A percentile compares a stretch with the other conserved stretches of the same genome.
phyloP scores from a whole-genome alignment of 331 rosid species.

The Prunus yedoensis region DNA sequence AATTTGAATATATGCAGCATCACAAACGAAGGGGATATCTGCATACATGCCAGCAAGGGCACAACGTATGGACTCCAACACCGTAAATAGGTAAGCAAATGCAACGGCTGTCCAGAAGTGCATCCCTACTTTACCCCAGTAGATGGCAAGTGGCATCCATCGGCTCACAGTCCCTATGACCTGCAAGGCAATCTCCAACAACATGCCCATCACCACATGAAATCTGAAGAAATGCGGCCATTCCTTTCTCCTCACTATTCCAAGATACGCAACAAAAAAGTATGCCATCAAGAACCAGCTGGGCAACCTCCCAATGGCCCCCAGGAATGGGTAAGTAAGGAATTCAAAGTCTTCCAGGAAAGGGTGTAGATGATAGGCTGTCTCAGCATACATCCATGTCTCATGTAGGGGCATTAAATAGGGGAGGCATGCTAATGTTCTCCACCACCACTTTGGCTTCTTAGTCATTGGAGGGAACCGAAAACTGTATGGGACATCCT shows the following conservation, averaged over 20 bases:
- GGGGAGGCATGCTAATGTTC: constrained; percentile 84
- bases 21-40: constrained; percentile 83
- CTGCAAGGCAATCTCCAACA: constrained; percentile 86
- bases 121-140: constrained; percentile 94
- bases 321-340: constrained; percentile 80
- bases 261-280: constrained; percentile 84
- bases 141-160: constrained; percentile 79
- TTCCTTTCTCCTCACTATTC: constrained; percentile 89
- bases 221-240: constrained; percentile 98
- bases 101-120: constrained; percentile 84
- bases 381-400: constrained; percentile 97
- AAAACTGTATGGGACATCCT: constrained; percentile 72
- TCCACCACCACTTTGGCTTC: constrained; percentile 98
- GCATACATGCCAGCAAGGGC: constrained; percentile 96
- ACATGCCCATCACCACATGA: constrained; percentile 94
- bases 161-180: constrained; percentile 86
- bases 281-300: constrained; percentile 96
- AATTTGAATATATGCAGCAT: constrained; percentile 94
- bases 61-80: constrained; percentile 78
- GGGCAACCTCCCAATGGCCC: constrained; percentile 72
- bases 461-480: constrained; percentile 90
- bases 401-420: constrained; percentile 92
- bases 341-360: constrained; percentile 61
- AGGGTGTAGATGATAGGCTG: constrained; percentile 84
- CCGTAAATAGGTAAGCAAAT: constrained; percentile 72